A percentile compares a stretch with the other conserved stretches of the same genome.
Conservation (phyloP, 371 early-diverging fungal genomes). For the Actinomucor elegans region DNA sequence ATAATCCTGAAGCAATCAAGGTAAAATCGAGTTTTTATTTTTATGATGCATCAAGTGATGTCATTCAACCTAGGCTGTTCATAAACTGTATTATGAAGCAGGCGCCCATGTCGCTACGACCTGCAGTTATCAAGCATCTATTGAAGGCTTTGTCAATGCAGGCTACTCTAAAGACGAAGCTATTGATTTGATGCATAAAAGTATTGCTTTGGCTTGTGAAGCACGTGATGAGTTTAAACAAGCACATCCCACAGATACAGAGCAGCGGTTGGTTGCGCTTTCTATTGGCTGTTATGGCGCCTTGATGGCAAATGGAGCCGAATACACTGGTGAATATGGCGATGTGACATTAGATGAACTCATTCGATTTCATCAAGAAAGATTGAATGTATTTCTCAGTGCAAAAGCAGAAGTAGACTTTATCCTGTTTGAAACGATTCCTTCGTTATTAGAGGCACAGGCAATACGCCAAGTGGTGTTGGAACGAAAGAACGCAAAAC, state of each 20-base stretch:
- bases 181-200: constrained; percentile 30
- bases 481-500: not conserved
- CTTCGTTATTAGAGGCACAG: constrained; percentile 48
- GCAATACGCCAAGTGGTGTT: constrained; percentile 39
- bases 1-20: constrained; percentile 50
- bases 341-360: constrained; percentile 25
- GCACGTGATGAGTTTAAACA: constrained; percentile 37
- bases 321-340: constrained; percentile 61
- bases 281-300: constrained; percentile 66
- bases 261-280: constrained; percentile 38
- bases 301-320: constrained; percentile 56
- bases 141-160: constrained; percentile 34
- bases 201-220: constrained; percentile 40
- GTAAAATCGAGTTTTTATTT: constrained; percentile 22
- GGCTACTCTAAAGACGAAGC: constrained; percentile 34
- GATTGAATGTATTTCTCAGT: constrained; percentile 34
- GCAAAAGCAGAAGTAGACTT: constrained; percentile 39
- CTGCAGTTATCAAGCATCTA: constrained; percentile 51
- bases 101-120: constrained; percentile 51
- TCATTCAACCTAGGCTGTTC: constrained; percentile 28
- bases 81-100: constrained; percentile 44
- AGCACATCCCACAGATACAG: constrained; percentile 15
- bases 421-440: constrained; percentile 63
- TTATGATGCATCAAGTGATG: not conserved
- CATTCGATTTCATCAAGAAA: constrained; percentile 44